A percentile compares a stretch with the other conserved stretches of the same genome.
These are phyloP conservation scores for Ichthyophthirius multifiliis DNA, from an alignment of 169 alveolate genomes.

Conservation along the genomic window DNA sequence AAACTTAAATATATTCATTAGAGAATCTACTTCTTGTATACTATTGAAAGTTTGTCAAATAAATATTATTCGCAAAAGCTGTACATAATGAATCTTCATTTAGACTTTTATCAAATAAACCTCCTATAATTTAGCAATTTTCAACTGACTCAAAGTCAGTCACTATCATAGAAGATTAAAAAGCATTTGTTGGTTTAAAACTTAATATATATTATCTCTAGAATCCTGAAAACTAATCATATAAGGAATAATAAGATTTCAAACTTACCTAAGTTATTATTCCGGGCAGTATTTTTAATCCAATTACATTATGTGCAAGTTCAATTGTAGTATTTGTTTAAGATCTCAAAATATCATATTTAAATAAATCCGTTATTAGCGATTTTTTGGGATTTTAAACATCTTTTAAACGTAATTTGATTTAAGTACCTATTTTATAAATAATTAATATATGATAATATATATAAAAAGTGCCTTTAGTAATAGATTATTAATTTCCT, in stretches of 20 bases:
- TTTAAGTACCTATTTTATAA: neutral
- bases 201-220: neutral
- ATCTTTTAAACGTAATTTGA: neutral
- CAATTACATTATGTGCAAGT: neutral
- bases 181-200: neutral
- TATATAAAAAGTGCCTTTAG: neutral
- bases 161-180: neutral
- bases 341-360: neutral
- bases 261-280: neutral
- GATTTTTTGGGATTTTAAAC: neutral
- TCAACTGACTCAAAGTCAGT: neutral
- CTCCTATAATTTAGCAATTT: neutral
- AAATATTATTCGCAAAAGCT: neutral
- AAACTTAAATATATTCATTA: neutral
- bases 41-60: neutral
- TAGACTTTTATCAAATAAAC: neutral
- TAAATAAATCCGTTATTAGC: neutral
- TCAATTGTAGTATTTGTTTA: neutral
- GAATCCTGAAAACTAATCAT: neutral
- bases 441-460: neutral
- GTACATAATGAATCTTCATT: neutral
- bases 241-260: neutral
- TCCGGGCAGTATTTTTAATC: neutral
- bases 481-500: neutral
- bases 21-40: neutral